Evolutionary conservation across 805 yeast genomes (phyloP), one percentile per base, ranked within the genome.

Genomic region (Monosporozyma aquatica): DNA sequence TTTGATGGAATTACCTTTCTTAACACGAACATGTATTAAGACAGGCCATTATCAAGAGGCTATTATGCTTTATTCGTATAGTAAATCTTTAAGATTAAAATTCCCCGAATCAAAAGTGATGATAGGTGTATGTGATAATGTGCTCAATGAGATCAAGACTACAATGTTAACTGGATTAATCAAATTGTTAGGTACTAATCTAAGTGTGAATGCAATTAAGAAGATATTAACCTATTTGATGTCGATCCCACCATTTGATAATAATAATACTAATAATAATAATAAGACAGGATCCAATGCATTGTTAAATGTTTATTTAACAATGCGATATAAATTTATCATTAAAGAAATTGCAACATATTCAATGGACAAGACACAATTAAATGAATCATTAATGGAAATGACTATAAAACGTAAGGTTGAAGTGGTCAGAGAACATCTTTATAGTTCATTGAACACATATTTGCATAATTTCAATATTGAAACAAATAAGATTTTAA

Each of bases 41-140:
- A 81, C 82, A 37, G 95, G 95, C 0, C 84, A 83, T 54, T 92
- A 89, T 56, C 82, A 87, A 26, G 95, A 87, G 54, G 87, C 96
- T 8, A 72, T 90, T 27, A 95, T 90, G 58, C 74, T 90, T 11
- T 82, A 87, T 10, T 73, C 82, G 24, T 78, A 84, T 53, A 78
- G 83, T 1, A 73, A 80, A 47, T 71, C 94, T 42, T 66, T 92
- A 20, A 67, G 72, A 0, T 75, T 79, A 14, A 69, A 94, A 45
- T 89, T 81, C 59, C 85, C 87, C 0, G 55, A 54, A 8, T 52
- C 59, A 6, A 39, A 38, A 3, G 47, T 55, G 8, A 43, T 59
- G 59, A 66, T 37, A 62, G 62, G 47, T 6, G 50, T 58, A 6
- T 49, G 53, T 24, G 43, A 48, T 9, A 49, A 49, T 22, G 61